phyloP scores from a whole-genome alignment of 73 alveolate genomes.

The Paramecium octaurelia region DNA sequence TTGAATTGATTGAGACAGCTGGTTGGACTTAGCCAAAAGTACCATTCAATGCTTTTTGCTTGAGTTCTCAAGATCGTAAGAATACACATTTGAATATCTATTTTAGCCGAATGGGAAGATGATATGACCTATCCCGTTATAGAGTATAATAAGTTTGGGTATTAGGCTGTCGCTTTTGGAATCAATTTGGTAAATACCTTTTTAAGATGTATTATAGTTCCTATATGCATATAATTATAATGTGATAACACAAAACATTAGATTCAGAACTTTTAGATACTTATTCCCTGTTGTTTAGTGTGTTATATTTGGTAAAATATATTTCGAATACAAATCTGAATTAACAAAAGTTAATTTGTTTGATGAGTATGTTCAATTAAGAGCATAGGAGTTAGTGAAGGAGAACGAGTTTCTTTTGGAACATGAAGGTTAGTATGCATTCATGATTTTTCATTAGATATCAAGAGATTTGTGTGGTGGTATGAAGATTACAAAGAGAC shows the following conservation, averaged over 20 bases:
- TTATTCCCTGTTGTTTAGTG: conserved; percentile 55
- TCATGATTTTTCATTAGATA: conserved; percentile 12
- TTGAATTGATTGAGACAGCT: conserved; percentile 81
- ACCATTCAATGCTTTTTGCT: conserved; percentile 72
- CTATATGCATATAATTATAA: conserved; percentile 63
- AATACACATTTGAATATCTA: background rate
- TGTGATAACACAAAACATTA: conserved; percentile 50
- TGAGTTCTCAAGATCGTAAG: conserved; percentile 75
- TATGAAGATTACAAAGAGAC: conserved; percentile 83
- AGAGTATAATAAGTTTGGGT: conserved; percentile 55
- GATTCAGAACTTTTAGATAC: conserved; percentile 61
- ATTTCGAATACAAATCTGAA: conserved; percentile 64
- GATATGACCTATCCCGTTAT: conserved; percentile 82
- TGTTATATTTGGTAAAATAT: conserved; percentile 41
- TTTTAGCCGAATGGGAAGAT: conserved; percentile 87
- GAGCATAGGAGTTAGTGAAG: conserved; percentile 86
- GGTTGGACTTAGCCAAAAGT: conserved; percentile 77
- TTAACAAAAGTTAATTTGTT: conserved; percentile 79
- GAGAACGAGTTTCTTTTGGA: conserved; percentile 73
- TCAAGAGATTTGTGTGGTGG: conserved; percentile 84
- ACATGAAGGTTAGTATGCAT: conserved; percentile 59
- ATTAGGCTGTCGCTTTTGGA: conserved; percentile 57
- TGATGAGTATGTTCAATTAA: conserved; percentile 83
- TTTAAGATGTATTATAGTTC: conserved; percentile 32
- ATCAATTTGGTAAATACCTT: conserved; percentile 36